Evolutionary conservation across 2,329 filamentous ascomycete genomes (phyloP).

Genomic region (Fusarium burgessii): DNA sequence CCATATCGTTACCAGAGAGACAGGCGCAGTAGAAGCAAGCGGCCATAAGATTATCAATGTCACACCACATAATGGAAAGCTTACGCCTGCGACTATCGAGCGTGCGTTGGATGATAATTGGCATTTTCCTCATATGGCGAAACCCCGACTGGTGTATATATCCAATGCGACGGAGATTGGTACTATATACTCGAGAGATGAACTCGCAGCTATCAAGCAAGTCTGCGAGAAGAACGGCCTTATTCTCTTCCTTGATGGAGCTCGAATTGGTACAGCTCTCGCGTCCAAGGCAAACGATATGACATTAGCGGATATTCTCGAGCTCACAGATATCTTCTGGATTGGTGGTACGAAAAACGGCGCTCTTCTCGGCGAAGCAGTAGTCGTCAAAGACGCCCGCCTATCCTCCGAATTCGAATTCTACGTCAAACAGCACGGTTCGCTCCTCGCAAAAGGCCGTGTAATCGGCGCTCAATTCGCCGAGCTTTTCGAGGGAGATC

Average conservation of each 20-base stretch:
- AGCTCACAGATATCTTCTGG: constrained; percentile 65
- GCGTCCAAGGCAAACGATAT: constrained; percentile 58
- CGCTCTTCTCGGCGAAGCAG: constrained; percentile 62
- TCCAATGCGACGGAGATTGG: constrained; percentile 65
- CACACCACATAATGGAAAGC: constrained; percentile 58
- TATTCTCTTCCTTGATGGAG: constrained; percentile 62
- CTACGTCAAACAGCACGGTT: constrained; percentile 64
- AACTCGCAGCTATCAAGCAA: constrained; percentile 56
- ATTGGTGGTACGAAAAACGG: constrained; percentile 66
- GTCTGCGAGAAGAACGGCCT: constrained; percentile 57
- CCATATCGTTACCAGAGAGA: constrained; percentile 63
- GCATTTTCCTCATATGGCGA: constrained; percentile 65
- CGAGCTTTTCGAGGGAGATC: constrained; percentile 59
- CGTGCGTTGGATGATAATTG: constrained; percentile 60
- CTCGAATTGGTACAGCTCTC: constrained; percentile 59
- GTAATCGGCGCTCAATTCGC: constrained; percentile 63
- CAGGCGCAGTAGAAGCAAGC: constrained; percentile 63
- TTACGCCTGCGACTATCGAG: constrained; percentile 57
- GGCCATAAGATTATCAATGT: constrained; percentile 66
- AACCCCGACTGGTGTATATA: constrained; percentile 63
- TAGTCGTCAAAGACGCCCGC: constrained; percentile 58
- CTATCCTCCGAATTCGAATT: constrained; percentile 62
- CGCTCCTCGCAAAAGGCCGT: constrained; percentile 62
- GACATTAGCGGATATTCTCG: constrained; percentile 57
- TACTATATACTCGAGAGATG: constrained; percentile 59